phyloP scores from a whole-genome alignment of 306 rosid genomes.

The Casuarina cunninghamiana region DNA sequence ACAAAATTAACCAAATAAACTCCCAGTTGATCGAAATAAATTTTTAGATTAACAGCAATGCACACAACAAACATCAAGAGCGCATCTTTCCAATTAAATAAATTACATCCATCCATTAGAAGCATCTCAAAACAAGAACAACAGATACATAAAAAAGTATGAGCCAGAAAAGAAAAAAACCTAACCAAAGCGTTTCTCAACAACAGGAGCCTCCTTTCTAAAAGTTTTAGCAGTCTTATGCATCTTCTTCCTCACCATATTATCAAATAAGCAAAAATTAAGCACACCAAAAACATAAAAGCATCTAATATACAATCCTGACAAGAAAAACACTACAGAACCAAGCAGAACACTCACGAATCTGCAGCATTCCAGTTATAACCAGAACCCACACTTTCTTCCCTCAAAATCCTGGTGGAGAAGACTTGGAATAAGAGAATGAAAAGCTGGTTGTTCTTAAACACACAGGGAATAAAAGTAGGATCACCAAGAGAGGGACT shows the following conservation, averaged over 20 bases:
- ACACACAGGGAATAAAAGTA: not conserved
- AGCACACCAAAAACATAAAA: not conserved
- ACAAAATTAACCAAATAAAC: not conserved
- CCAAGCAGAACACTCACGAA: conserved; percentile 21
- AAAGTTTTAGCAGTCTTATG: conserved; percentile 41
- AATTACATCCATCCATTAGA: not conserved
- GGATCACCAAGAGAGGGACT: no score
- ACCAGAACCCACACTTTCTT: conserved; percentile 29
- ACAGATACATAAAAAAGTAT: not conserved
- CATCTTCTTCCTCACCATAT: conserved; percentile 50
- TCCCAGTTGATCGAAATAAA: not conserved
- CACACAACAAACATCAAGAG: not conserved
- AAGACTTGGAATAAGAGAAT: not conserved
- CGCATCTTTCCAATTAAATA: not conserved
- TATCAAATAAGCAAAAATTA: conserved; percentile 24
- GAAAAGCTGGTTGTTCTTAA: not conserved
- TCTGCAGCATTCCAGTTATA: conserved; percentile 27
- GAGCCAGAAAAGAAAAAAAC: not conserved
- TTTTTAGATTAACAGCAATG: not conserved
- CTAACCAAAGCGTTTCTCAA: conserved; percentile 27
- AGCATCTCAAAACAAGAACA: not conserved
- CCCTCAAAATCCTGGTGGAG: no score
- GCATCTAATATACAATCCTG: not conserved
- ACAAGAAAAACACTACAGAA: not conserved
- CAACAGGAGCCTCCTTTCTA: conserved; percentile 35